Evolutionary conservation across 768 basidiomycete species (phyloP).

Genomic region (Rossbeevera mucosa): DNA sequence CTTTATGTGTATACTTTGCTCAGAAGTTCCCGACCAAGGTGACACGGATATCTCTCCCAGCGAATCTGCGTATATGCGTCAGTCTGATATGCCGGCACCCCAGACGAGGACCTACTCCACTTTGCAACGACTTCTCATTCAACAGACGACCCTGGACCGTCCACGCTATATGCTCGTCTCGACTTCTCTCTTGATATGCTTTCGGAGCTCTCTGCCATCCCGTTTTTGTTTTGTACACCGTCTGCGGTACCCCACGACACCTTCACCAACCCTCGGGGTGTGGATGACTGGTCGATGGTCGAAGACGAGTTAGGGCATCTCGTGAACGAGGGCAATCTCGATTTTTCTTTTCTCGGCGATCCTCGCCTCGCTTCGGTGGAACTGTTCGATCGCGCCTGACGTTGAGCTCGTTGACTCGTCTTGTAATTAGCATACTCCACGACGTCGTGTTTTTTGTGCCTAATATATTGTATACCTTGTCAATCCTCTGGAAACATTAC

Average conservation of each 20-base stretch:
- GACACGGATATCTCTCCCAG: slow-evolving; percentile 4
- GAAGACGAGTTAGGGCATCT: slow-evolving; percentile 21
- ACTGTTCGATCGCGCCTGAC: slow-evolving; percentile 7
- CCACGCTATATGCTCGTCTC: slow-evolving; percentile 1
- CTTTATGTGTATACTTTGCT: slow-evolving; percentile 24
- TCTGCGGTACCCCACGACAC: neutral
- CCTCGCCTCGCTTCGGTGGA: slow-evolving; percentile 15
- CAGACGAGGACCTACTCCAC: slow-evolving; percentile 6
- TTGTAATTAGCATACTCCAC: neutral
- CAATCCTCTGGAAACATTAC: neutral
- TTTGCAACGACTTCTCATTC: neutral
- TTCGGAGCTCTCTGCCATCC: slow-evolving; percentile 29
- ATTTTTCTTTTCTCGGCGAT: slow-evolving; percentile 26
- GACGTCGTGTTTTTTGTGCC: neutral
- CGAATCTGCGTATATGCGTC: slow-evolving; percentile 16
- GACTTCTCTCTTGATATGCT: slow-evolving; percentile 11
- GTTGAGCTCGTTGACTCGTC: neutral
- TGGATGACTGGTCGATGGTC: slow-evolving; percentile 13
- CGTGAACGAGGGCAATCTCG: slow-evolving; percentile 18
- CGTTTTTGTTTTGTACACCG: slow-evolving; percentile 28
- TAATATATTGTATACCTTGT: neutral
- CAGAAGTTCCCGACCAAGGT: slow-evolving; percentile 16
- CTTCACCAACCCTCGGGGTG: neutral
- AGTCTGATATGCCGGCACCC: slow-evolving; percentile 14
- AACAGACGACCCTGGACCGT: neutral